phyloP scores from a whole-genome alignment of 2,329 filamentous ascomycete species.

The Hirsutella minnesotensis region DNA sequence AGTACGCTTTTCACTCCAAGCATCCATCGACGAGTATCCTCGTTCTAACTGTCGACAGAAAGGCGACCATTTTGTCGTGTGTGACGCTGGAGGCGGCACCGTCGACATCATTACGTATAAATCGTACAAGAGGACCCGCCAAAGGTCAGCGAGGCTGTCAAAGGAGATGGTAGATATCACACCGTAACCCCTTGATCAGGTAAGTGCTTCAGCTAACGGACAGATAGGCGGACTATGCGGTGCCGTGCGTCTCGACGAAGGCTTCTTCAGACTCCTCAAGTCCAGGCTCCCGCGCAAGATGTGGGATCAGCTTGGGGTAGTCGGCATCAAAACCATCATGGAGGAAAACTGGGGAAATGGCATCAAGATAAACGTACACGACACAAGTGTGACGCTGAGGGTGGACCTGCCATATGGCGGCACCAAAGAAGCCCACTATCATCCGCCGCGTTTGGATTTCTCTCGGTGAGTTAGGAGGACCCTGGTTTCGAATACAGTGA shows the following conservation, averaged over 20 bases:
- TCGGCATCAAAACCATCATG: constrained; percentile 8
- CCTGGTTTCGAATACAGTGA: background rate
- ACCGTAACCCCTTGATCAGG: background rate
- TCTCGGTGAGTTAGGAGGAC: constrained; percentile 3
- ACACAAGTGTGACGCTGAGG: constrained; percentile 7
- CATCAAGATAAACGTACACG: constrained; percentile 14
- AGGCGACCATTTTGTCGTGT: constrained; percentile 17
- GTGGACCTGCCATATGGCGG: constrained; percentile 9
- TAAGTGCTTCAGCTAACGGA: background rate
- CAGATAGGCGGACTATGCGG: constrained; percentile 24
- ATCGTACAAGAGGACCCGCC: constrained; percentile 12
- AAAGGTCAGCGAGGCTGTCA: constrained; percentile 21
- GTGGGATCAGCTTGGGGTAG: constrained; percentile 3
- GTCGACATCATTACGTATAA: constrained; percentile 29
- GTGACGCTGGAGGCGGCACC: constrained; percentile 25
- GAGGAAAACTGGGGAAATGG: constrained; percentile 17
- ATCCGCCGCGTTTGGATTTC: background rate
- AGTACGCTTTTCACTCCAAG: constrained; percentile 2
- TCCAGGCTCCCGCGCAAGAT: constrained; percentile 3
- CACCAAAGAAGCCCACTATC: background rate
- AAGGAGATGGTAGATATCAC: constrained; percentile 20
- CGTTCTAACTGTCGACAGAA: constrained; percentile 4
- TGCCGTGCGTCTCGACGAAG: constrained; percentile 26
- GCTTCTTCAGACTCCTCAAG: constrained; percentile 18
- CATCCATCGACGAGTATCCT: background rate